Evolutionary conservation across 2,329 filamentous ascomycete species (phyloP), one percentile per base, ranked within the genome.

Genomic region (Macrophomina phaseolina): DNA sequence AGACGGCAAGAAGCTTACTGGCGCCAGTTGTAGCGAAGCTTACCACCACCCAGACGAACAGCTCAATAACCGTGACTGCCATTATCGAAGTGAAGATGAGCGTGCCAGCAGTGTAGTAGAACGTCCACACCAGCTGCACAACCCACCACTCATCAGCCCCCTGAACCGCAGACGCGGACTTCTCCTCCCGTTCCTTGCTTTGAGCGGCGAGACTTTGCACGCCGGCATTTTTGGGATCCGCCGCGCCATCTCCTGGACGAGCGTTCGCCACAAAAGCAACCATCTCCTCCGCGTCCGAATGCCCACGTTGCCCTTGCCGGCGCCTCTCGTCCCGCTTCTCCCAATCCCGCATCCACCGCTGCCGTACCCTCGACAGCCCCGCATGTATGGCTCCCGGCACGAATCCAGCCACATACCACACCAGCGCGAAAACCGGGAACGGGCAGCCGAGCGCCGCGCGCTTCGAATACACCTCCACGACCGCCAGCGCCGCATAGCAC

Each of bases 1-100:
- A 71, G 49, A 71, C 88, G 85, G 71, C 76, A 28, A 77, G 62
- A 48, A 76, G 52, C 62, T 76, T 78, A 42, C 71, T 72, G 14
- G 67, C 66, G 5, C 67, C 73, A 28, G 71, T 72, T 16, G 71
- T 70, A 1, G 67, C 69, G 46, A 73, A 65, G 9, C 70, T 68
- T 16, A 73, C 64, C 3, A 71, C 61, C 11, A 77, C 70, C 76
- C 75, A 78, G 16, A 71, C 68, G 2, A 74, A 69, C 7, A 78
- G 67, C 67, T 77, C 76, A 6, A 72, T 56, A 16, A 77, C 74
- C 3, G 74, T 74, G 4, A 78, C 75, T 4, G 74, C 70, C 75
- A 77, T 78, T 42, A 78, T 77, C 55, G 71, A 73, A 4, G 72
- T 76, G 45, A 70, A 78, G 6, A 77, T 61, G 52, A 78, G 66